Conservation (phyloP, 345 rosid genomes). For the Angophora floribunda region DNA sequence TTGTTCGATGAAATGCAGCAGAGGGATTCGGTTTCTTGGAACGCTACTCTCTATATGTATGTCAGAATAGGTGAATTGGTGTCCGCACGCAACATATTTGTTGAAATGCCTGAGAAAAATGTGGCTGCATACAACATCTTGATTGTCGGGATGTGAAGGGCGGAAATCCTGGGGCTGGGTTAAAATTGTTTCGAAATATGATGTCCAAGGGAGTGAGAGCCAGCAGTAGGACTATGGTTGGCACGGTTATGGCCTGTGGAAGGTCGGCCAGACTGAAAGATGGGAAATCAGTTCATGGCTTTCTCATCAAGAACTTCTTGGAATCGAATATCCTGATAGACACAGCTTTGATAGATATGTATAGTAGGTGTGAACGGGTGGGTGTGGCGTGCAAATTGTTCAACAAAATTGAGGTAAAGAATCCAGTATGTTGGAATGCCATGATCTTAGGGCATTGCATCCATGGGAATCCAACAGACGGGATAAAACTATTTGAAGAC, state of each 20-base stretch:
- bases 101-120: slow-evolving; percentile 32
- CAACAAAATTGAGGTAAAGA: slow-evolving; percentile 23
- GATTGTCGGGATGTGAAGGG: slow-evolving; percentile 39
- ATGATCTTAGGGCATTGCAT: slow-evolving; percentile 78
- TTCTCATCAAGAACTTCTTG: slow-evolving; percentile 15
- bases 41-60: slow-evolving; percentile 18
- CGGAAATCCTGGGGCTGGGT: slow-evolving; percentile 41
- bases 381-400: slow-evolving; percentile 44
- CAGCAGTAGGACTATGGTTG: slow-evolving; percentile 28
- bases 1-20: slow-evolving; percentile 39
- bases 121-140: slow-evolving; percentile 53
- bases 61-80: slow-evolving; percentile 16
- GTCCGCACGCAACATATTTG: slow-evolving; percentile 41
- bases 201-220: slow-evolving; percentile 19
- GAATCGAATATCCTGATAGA: slow-evolving; percentile 17
- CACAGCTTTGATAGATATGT: slow-evolving; percentile 59
- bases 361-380: slow-evolving; percentile 46
- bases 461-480: slow-evolving; percentile 53
- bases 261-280: slow-evolving; percentile 61
- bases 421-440: slow-evolving; percentile 59
- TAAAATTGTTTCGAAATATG: slow-evolving; percentile 59
- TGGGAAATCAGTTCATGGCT: slow-evolving; percentile 68
- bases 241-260: slow-evolving; percentile 42
- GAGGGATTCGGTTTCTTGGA: slow-evolving; percentile 51
- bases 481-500: slow-evolving; percentile 34